phyloP scores from a whole-genome alignment of 2,329 filamentous ascomycete species.

The Zopfia rhizophila region DNA sequence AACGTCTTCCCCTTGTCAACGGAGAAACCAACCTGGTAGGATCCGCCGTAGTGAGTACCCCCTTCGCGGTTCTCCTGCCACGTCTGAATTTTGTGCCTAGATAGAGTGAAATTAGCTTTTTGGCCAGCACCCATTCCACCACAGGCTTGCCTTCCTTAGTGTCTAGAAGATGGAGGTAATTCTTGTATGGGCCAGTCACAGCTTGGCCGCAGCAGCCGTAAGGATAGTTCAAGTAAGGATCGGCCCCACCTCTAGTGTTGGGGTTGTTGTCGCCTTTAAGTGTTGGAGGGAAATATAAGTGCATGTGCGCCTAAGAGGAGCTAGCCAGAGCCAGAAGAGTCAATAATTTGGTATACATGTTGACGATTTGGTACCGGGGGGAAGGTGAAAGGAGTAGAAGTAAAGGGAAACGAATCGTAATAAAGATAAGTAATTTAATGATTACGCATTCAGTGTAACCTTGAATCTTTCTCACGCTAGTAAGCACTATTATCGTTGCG shows the following conservation, averaged over 20 bases:
- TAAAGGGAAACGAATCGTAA: too few relatives aligned
- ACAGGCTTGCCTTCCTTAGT: conserved; percentile 55
- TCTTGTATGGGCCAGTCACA: conserved; percentile 53
- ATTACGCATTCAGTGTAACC: too few relatives aligned
- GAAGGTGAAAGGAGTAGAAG: too few relatives aligned
- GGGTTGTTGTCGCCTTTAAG: conserved; percentile 59
- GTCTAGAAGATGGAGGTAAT: conserved; percentile 56
- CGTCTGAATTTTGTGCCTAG: conserved; percentile 32
- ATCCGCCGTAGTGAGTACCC: conserved; percentile 59
- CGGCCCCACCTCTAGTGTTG: conserved; percentile 47
- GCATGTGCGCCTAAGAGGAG: conserved; percentile 53
- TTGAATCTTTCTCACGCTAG: too few relatives aligned
- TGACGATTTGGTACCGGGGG: too few relatives aligned
- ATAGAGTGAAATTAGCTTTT: conserved; percentile 52
- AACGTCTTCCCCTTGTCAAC: conserved; percentile 57
- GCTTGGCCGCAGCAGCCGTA: conserved; percentile 57
- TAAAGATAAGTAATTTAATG: too few relatives aligned
- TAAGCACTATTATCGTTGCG: too few relatives aligned
- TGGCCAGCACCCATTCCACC: conserved; percentile 57
- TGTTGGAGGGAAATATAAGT: conserved; percentile 54
- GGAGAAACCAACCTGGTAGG: conserved; percentile 59
- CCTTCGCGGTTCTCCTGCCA: conserved; percentile 33
- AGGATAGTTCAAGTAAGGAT: conserved; percentile 55
- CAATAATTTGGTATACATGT: conserved; percentile 41
- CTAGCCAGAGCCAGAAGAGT: conserved; percentile 40